Conservation (phyloP, 1,284 basidiomycete genomes). For the Ceratobasidium theobromae region DNA sequence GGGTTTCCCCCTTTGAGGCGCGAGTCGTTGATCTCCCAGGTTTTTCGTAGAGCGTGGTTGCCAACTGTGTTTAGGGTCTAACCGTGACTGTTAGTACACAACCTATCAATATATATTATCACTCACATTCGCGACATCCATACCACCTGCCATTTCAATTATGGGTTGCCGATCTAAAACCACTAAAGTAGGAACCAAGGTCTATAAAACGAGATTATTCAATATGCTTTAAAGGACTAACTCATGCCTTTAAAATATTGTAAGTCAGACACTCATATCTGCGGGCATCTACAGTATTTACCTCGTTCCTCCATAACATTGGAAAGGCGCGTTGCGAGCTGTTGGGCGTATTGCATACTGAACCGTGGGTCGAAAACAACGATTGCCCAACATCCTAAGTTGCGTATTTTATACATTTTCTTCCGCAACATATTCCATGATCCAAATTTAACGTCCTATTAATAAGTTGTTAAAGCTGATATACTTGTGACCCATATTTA, state of each 20-base stretch:
- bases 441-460: constrained; percentile 25
- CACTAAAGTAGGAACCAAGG: background rate
- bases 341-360: constrained; percentile 46
- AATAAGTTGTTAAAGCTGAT: background rate
- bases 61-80: background rate
- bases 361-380: constrained; percentile 67
- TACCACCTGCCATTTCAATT: background rate
- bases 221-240: too few species aligned
- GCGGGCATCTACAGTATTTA: constrained; percentile 43
- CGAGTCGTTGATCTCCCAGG: background rate
- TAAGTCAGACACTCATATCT: too few species aligned
- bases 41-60: background rate
- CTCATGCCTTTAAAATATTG: background rate
- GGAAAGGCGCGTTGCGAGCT: constrained; percentile 52
- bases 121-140: background rate
- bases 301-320: constrained; percentile 57
- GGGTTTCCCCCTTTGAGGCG: background rate
- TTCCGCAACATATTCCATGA: constrained; percentile 59
- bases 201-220: background rate
- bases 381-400: constrained; percentile 58
- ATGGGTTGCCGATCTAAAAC: background rate
- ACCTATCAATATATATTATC: background rate
- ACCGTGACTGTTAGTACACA: background rate
- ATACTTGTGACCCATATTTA: background rate
- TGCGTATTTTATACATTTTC: constrained; percentile 56